Percentiles rank a stretch among this genome's conserved stretches.
These are phyloP conservation scores for Entomortierella chlamydospora DNA, from an alignment of 192 early-diverging fungal genomes.

Conservation along the genomic window DNA sequence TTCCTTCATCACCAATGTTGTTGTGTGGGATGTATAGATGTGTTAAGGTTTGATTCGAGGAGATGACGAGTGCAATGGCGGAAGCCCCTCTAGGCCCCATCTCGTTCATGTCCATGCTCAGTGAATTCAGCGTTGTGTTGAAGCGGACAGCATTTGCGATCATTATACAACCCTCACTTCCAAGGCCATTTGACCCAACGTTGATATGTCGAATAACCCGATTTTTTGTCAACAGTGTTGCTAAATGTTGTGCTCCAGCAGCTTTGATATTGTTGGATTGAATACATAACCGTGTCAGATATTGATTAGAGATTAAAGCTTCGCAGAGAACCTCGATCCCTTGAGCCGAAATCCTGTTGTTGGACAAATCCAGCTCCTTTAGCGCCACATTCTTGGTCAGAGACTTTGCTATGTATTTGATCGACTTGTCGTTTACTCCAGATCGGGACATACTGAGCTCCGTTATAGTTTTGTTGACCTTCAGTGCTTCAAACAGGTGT, in stretches of 20 bases:
- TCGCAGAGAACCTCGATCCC: conserved; percentile 32
- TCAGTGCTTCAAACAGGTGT: conserved; percentile 27
- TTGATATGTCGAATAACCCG: conserved; percentile 46
- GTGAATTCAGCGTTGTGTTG: conserved; percentile 34
- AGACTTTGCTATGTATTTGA: conserved; percentile 43
- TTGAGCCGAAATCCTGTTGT: conserved; percentile 36
- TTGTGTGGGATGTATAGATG: conserved; percentile 55
- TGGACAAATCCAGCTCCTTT: conserved; percentile 38
- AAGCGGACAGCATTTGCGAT: conserved; percentile 45
- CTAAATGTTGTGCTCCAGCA: conserved; percentile 24
- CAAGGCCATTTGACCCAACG: conserved; percentile 54
- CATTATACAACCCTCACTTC: conserved; percentile 13
- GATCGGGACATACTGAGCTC: conserved; percentile 42
- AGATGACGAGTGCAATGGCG: conserved; percentile 18
- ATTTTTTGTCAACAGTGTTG: conserved; percentile 42
- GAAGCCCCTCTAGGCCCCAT: conserved; percentile 31
- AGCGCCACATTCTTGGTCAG: conserved; percentile 33
- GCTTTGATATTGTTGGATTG: conserved; percentile 52
- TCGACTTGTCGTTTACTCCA: conserved; percentile 52
- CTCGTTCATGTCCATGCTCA: conserved; percentile 56
- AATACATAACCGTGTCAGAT: conserved; percentile 35
- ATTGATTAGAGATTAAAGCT: conserved; percentile 21
- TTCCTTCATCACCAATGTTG: conserved; percentile 53
- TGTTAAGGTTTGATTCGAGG: conserved; percentile 30
- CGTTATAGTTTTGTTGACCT: conserved; percentile 39